These are phyloP conservation scores for Coniella lustricola DNA, from an alignment of 2,329 filamentous ascomycete species.

Conservation along the genomic window DNA sequence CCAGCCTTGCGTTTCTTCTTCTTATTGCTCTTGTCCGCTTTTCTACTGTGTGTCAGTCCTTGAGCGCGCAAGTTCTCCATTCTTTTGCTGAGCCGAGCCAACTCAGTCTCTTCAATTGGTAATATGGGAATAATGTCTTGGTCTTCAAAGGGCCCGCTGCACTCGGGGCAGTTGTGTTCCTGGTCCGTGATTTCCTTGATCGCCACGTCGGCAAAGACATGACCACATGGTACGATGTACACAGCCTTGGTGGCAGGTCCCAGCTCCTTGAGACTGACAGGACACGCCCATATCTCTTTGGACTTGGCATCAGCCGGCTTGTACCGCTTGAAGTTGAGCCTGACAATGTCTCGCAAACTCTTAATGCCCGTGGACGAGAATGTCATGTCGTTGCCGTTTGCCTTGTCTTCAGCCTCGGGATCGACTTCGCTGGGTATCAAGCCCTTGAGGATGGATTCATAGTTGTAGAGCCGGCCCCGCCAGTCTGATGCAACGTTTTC, in stretches of 20 bases:
- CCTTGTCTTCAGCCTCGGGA: constrained; percentile 47
- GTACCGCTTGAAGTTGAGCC: constrained; percentile 64
- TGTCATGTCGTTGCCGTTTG: constrained; percentile 27
- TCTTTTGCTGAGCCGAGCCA: constrained; percentile 58
- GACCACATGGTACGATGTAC: constrained; percentile 90
- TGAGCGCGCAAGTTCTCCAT: constrained; percentile 61
- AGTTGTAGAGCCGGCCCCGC: constrained; percentile 80
- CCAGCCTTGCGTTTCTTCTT: constrained; percentile 70
- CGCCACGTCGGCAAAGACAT: constrained; percentile 83
- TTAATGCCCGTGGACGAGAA: constrained; percentile 58
- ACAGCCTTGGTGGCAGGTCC: constrained; percentile 74
- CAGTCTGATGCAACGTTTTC: constrained; percentile 78
- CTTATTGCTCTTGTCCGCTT: constrained; percentile 67
- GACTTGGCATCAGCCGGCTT: constrained; percentile 29
- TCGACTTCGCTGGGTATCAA: constrained; percentile 55
- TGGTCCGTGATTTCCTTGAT: constrained; percentile 70
- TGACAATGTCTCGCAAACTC: constrained; percentile 77
- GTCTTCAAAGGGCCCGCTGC: constrained; percentile 63
- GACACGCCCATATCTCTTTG: constrained; percentile 68
- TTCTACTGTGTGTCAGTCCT: constrained; percentile 78
- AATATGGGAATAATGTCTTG: constrained; percentile 81
- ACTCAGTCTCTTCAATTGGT: constrained; percentile 62
- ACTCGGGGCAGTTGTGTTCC: constrained; percentile 52
- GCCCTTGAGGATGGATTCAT: constrained; percentile 72
- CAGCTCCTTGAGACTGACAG: constrained; percentile 78